Evolutionary conservation across 495 filamentous ascomycete species (phyloP), one percentile per base, ranked within the genome.

Genomic region (Annulohypoxylon bovei): DNA sequence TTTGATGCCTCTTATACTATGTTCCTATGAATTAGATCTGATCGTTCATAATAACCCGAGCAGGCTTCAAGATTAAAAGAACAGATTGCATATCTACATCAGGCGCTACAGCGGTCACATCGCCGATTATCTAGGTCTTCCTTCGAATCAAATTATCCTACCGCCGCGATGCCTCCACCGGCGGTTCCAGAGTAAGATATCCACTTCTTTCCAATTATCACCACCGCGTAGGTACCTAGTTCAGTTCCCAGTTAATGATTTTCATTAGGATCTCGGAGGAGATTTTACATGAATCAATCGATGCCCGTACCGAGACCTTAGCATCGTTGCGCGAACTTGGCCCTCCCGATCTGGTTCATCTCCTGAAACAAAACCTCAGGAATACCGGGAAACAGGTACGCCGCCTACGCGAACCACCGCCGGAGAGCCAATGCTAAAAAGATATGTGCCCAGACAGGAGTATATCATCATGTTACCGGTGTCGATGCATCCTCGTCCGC

Each of bases 401-500:
- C 73, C 22, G 52, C 55, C 16, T 30, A 35, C 35, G 5, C 23
- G 12, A 37, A 14, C 18, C 25, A 5, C 30, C 25, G 1, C 27
- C 7, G 11, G 23, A 50, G 3, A 23, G 44, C 12, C 35, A 42
- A 18, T 42, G 40, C 77, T 80, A 60, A 81, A 55, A 14, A 33
- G n/a, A 33, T 44, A 3, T 23, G 9, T 12, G 33, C 54, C 12
- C 72, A 98, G 93, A 89, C 87, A 69, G 95, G 95, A 25, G 89
- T 97, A 54, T 99, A 99, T 79, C 95, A 99, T 80, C 95, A 98
- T 90, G 95, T 98, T 75, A 97, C 95, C 54, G 95, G 95, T 57
- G 90, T 97, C 65, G 95, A 99, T 79, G 95, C 96, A 35, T 99
- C 95, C 42, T 98, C 95, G 6, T 98, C 96, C 32, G 95, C 95